These are phyloP conservation scores for Coelastrella sp. DNA, from an alignment of 139 green algal genomes.

Conservation along the genomic window DNA sequence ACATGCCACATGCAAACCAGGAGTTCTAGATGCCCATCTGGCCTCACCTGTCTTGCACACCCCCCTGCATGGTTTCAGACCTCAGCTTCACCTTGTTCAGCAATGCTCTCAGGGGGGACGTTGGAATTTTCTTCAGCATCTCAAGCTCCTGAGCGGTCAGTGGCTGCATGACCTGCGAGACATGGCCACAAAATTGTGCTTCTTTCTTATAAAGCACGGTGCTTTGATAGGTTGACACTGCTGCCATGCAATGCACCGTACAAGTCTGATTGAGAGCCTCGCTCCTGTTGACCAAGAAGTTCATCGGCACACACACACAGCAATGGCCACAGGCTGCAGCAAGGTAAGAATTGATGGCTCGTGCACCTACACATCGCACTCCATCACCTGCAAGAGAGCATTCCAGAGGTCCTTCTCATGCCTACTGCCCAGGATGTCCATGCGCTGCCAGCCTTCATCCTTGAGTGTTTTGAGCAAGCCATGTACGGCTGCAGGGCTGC, in stretches of 20 bases:
- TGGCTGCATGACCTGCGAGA: neutral
- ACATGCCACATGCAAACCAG: no score
- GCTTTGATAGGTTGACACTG: no score
- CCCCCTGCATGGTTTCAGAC: neutral
- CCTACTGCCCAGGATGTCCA: neutral
- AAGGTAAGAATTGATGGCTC: no score
- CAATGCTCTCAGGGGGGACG: neutral
- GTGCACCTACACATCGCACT: no score
- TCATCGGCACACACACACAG: no score
- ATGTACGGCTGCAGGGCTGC: slow-evolving; percentile 42
- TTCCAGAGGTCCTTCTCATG: neutral
- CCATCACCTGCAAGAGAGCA: slow-evolving; percentile 4
- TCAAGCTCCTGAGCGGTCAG: neutral
- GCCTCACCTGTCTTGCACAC: neutral
- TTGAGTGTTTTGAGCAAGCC: slow-evolving; percentile 41
- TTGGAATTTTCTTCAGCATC: neutral
- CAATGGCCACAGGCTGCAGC: no score
- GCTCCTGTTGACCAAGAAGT: no score
- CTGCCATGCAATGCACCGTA: no score
- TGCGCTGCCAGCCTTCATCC: neutral
- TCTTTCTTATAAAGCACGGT: no score
- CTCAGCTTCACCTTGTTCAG: neutral
- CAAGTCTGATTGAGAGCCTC: no score
- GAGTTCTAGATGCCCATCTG: neutral
- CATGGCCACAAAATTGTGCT: no score